phyloP scores from a whole-genome alignment of 2,329 filamentous ascomycete species.

The Apiospora koreana region DNA sequence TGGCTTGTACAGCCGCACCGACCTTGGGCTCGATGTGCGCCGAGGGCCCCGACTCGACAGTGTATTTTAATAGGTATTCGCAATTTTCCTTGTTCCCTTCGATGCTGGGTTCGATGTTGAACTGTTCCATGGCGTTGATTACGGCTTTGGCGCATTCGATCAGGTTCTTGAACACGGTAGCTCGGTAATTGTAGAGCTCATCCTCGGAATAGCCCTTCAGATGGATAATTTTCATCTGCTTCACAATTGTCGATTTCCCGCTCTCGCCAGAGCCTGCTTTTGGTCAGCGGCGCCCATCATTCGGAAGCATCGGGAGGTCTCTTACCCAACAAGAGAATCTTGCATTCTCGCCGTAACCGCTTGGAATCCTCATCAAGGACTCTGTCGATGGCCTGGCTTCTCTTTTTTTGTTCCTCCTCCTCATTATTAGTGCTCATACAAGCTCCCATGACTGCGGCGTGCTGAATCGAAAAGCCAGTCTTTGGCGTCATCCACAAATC shows the following conservation, averaged over 20 bases:
- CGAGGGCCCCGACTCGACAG: constrained; percentile 87
- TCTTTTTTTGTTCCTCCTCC: constrained; percentile 91
- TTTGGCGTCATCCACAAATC: constrained; percentile 11
- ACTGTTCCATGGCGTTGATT: constrained; percentile 88
- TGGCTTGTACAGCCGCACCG: constrained; percentile 76
- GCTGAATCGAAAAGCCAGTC: not conserved
- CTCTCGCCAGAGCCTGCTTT: constrained; percentile 91
- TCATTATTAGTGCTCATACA: constrained; percentile 90
- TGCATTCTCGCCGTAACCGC: constrained; percentile 94
- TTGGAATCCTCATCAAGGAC: constrained; percentile 93
- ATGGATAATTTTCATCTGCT: constrained; percentile 99
- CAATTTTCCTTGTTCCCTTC: constrained; percentile 73
- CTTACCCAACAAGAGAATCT: constrained; percentile 90
- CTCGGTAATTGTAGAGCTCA: constrained; percentile 89
- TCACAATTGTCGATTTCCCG: constrained; percentile 98
- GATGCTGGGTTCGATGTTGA: constrained; percentile 77
- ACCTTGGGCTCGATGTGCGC: constrained; percentile 80
- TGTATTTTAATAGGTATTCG: constrained; percentile 82
- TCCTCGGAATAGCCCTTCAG: constrained; percentile 96
- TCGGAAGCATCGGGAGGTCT: constrained; percentile 13
- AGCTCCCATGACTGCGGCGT: constrained; percentile 69
- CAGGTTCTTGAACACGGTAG: constrained; percentile 98
- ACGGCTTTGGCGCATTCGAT: constrained; percentile 95
- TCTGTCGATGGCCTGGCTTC: constrained; percentile 93
- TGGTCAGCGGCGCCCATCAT: not conserved